Percentiles rank a stretch among this genome's conserved stretches.
Evolutionary conservation across 495 filamentous ascomycete species (phyloP).

Genomic region (Neurospora tetrasperma): DNA sequence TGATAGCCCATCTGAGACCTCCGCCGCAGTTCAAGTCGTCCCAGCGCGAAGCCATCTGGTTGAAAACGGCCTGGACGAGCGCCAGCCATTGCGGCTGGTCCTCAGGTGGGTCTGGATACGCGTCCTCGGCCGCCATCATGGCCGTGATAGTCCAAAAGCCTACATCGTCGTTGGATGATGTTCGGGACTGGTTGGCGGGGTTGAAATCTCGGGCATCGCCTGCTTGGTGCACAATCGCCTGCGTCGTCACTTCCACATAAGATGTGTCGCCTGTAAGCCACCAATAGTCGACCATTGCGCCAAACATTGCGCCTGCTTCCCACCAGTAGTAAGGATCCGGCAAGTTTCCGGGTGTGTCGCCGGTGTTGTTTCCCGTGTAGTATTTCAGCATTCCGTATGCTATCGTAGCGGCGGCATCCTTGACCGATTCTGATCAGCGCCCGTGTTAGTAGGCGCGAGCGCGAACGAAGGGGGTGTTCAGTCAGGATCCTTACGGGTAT

Average conservation of each 20-base stretch:
- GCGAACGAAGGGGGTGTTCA: background rate
- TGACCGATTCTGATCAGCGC: slow-evolving; percentile 26
- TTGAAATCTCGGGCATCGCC: slow-evolving; percentile 60
- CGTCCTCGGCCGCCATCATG: slow-evolving; percentile 72
- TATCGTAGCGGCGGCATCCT: slow-evolving; percentile 33
- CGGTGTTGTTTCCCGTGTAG: slow-evolving; percentile 62
- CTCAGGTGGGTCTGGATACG: slow-evolving; percentile 54
- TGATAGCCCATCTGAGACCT: slow-evolving; percentile 81
- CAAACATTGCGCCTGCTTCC: slow-evolving; percentile 71
- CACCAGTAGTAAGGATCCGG: slow-evolving; percentile 73
- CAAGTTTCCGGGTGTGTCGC: slow-evolving; percentile 60
- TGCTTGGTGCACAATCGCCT: slow-evolving; percentile 62
- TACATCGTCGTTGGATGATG: slow-evolving; percentile 76
- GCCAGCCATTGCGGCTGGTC: slow-evolving; percentile 67
- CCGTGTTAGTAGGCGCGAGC: slow-evolving; percentile 4
- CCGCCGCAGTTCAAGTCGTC: slow-evolving; percentile 57
- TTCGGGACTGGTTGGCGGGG: slow-evolving; percentile 71
- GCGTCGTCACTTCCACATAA: slow-evolving; percentile 58
- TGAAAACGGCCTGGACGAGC: slow-evolving; percentile 70
- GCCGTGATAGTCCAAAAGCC: slow-evolving; percentile 78
- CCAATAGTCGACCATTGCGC: slow-evolving; percentile 73
- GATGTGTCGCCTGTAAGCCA: slow-evolving; percentile 63
- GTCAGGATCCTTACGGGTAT: slow-evolving; percentile 14
- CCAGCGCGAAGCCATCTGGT: slow-evolving; percentile 60
- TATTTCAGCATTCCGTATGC: slow-evolving; percentile 41